These are phyloP conservation scores for Fusarium veterinarium DNA, from an alignment of 2,329 filamentous ascomycete genomes.

Conservation along the genomic window DNA sequence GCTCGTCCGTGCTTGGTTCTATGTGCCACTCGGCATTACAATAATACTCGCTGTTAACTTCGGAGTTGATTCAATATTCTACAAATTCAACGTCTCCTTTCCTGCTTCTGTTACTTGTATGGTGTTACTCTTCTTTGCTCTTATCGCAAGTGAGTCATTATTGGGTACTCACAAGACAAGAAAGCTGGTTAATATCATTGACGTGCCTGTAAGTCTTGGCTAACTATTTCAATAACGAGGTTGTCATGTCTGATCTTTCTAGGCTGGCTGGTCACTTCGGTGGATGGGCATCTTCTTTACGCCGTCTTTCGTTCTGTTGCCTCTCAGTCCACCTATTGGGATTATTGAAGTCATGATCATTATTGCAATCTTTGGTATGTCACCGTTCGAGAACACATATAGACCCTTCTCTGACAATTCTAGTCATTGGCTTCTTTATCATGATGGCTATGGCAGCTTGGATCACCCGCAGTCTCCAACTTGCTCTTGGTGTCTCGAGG, in stretches of 20 bases:
- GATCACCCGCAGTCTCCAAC: conserved; percentile 64
- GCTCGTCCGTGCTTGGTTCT: conserved; percentile 57
- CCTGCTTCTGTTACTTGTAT: conserved; percentile 70
- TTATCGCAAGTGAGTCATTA: conserved; percentile 59
- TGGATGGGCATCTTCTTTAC: conserved; percentile 71
- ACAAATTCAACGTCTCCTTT: conserved; percentile 63
- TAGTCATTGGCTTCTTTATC: conserved; percentile 66
- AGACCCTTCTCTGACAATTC: not conserved
- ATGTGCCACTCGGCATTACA: conserved; percentile 59
- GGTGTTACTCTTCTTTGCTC: conserved; percentile 62
- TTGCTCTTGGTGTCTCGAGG: conserved; percentile 63
- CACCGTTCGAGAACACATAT: no score
- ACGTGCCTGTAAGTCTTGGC: conserved; percentile 60
- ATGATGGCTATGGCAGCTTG: conserved; percentile 66
- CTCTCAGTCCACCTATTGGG: conserved; percentile 65
- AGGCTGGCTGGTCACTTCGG: conserved; percentile 67
- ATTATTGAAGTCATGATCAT: conserved; percentile 68
- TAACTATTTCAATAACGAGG: not conserved
- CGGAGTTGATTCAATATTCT: conserved; percentile 57
- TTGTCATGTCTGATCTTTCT: conserved; percentile 4
- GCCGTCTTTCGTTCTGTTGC: conserved; percentile 68
- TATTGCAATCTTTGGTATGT: conserved; percentile 67
- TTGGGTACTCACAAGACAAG: conserved; percentile 63
- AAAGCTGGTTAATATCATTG: conserved; percentile 60
- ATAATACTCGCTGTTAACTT: conserved; percentile 57